These are phyloP conservation scores for Penstemon eatonii DNA, from an alignment of 257 asterid genomes.

Conservation along the genomic window DNA sequence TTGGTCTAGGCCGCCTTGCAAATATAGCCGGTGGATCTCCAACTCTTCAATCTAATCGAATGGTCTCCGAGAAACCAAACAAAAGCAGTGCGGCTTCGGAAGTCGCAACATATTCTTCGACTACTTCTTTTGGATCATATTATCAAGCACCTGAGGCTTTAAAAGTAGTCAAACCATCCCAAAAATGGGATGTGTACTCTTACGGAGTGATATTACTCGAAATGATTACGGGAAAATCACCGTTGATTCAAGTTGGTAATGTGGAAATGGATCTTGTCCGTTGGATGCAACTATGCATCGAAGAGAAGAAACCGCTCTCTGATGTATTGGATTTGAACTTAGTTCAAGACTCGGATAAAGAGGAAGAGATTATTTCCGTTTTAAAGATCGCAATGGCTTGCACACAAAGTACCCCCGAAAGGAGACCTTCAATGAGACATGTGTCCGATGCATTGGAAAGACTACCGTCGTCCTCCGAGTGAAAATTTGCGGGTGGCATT, in stretches of 20 bases:
- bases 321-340: slow-evolving; percentile 73
- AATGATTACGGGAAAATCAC: slow-evolving; percentile 71
- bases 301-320: slow-evolving; percentile 78
- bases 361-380: slow-evolving; percentile 81
- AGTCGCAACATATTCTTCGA: slow-evolving; percentile 46
- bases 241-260: slow-evolving; percentile 57
- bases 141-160: slow-evolving; percentile 89
- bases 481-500: not conserved
- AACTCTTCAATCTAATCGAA: slow-evolving; percentile 50
- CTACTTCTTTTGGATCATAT: slow-evolving; percentile 46
- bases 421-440: slow-evolving; percentile 79
- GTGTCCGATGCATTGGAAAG: slow-evolving; percentile 69
- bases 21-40: slow-evolving; percentile 85
- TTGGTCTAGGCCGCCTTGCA: slow-evolving; percentile 90
- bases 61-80: slow-evolving; percentile 53
- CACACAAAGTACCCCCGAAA: slow-evolving; percentile 66
- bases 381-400: slow-evolving; percentile 89
- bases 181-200: slow-evolving; percentile 90
- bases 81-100: slow-evolving; percentile 51
- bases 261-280: slow-evolving; percentile 67
- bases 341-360: slow-evolving; percentile 61
- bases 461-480: slow-evolving; percentile 32
- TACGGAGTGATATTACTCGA: slow-evolving; percentile 81
- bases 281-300: slow-evolving; percentile 89
- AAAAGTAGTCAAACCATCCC: slow-evolving; percentile 81